These are phyloP conservation scores for Curvularia sp. DNA, from an alignment of 2,329 filamentous ascomycete genomes.

Conservation along the genomic window DNA sequence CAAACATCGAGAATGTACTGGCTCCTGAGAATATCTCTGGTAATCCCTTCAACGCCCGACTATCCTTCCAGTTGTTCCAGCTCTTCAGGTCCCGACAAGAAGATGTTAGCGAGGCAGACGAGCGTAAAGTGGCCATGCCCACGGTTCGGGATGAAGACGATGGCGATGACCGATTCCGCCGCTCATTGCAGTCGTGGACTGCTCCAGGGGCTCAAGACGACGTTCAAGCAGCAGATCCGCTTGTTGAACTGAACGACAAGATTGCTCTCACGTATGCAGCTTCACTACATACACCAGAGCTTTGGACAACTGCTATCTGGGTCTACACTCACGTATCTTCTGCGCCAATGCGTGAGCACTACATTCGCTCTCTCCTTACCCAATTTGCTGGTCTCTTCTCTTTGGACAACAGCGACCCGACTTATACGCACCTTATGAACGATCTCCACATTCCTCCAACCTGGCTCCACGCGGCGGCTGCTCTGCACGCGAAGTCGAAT, in stretches of 20 bases:
- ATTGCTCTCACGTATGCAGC: conserved; percentile 58
- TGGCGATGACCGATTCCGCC: conserved; percentile 21
- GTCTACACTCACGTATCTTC: conserved; percentile 78
- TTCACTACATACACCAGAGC: conserved; percentile 44
- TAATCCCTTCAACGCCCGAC: conserved; percentile 74
- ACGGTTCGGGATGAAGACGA: conserved; percentile 30
- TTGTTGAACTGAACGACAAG: conserved; percentile 64
- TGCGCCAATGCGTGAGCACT: conserved; percentile 68
- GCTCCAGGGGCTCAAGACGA: conserved; percentile 50
- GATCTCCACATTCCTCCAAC: conserved; percentile 73
- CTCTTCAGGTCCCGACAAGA: conserved; percentile 48
- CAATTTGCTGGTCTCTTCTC: conserved; percentile 69
- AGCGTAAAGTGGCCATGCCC: conserved; percentile 44
- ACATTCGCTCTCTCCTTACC: conserved; percentile 68
- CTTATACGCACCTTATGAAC: conserved; percentile 66
- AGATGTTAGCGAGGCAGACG: conserved; percentile 33
- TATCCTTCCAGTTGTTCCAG: conserved; percentile 86
- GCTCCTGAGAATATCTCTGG: conserved; percentile 78
- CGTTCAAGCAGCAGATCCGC: conserved; percentile 62
- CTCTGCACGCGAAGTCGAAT: conserved; percentile 77
- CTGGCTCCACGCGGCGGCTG: conserved; percentile 90
- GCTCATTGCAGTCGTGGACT: conserved; percentile 42
- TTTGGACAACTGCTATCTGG: conserved; percentile 66
- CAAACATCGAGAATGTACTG: conserved; percentile 70
- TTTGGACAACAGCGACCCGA: conserved; percentile 62